Base-by-base conservation (phyloP, 345 rosid species). In the Dipteronia sinensis region DNA sequence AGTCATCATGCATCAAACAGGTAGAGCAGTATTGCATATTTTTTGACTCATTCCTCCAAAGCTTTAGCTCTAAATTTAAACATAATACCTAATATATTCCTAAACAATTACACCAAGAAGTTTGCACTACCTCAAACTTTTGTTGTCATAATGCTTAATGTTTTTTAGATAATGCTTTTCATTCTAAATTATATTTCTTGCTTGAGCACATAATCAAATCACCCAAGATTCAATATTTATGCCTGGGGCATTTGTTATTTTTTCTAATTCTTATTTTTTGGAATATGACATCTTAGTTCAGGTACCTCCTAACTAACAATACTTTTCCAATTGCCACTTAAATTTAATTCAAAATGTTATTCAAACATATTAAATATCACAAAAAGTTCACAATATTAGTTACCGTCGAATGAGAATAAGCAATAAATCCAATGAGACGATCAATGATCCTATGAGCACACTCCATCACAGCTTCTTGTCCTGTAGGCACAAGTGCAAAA, bases 381-480 rank as follows among this genome's bases (percentile, higher is more conserved):
- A 56, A 56, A 56, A 4, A 0, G 38, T 56, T 17, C 1, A 8
- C 3, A 7, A 59, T 19, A 63, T 61, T 10, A 47, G 12, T 77
- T 83, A 96, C 99, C 98, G 83, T 90, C 87, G 80, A 83, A 85
- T 89, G 88, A 19, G 94, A 94, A 78, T 91, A 92, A 6, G 83
- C 40, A 65, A 85, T 74, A 70, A 92, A 89, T 72, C 71, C 84
- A 63, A 89, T 58, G 51, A 92, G 86, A 82, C 94, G 80, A 77
- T 87, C 87, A 42, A 87, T 77, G 74, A 94, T 87, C 55, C 79
- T 84, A 38, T 85, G 88, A 64, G 90, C 89, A 82, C 88, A 86
- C 86, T 92, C 98, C 56, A 71, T 44, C 2, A 88, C 87, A 69
- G 87, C 90, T 74, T 86, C 88, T 83, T 83, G 80, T 73, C 95